These are phyloP conservation scores for Lunularia cruciata DNA, from an alignment of 225 moss, liverwort and hornwort species.

Conservation along the genomic window DNA sequence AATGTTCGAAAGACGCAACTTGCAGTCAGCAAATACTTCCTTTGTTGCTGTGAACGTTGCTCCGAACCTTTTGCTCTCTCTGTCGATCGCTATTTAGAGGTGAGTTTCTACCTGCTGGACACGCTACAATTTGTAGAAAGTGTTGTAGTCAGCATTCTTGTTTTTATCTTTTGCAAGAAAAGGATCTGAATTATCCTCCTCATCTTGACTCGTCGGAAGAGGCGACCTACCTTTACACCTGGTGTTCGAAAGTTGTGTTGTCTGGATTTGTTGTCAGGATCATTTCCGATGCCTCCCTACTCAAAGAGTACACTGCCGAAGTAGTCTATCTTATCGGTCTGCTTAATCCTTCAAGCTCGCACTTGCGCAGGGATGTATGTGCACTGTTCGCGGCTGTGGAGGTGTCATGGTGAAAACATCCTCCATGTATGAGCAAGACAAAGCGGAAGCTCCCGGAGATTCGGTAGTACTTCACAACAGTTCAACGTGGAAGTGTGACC, in stretches of 20 bases:
- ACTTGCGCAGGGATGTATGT: slow-evolving; percentile 45
- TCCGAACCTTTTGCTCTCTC: slow-evolving; percentile 66
- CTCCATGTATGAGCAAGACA: slow-evolving; percentile 43
- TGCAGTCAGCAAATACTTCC: slow-evolving; percentile 63
- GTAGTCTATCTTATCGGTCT: too few relatives aligned
- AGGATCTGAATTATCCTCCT: too few relatives aligned
- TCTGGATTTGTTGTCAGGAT: too few relatives aligned
- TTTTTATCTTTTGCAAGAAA: too few relatives aligned
- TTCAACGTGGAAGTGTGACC: slow-evolving; percentile 73
- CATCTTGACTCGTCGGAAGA: too few relatives aligned
- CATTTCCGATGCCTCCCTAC: too few relatives aligned
- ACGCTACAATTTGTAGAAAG: too few relatives aligned
- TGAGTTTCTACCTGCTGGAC: slow-evolving; percentile 19
- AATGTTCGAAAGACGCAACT: slow-evolving; percentile 62
- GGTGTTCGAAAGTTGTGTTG: too few relatives aligned
- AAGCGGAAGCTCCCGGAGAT: slow-evolving; percentile 22
- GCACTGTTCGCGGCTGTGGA: slow-evolving; percentile 62
- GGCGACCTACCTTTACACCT: too few relatives aligned
- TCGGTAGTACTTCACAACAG: slow-evolving; percentile 13
- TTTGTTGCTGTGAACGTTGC: slow-evolving; percentile 74
- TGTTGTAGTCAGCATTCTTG: too few relatives aligned
- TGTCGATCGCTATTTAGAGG: slow-evolving; percentile 72
- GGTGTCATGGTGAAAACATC: slow-evolving; percentile 68
- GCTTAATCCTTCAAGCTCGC: not conserved
- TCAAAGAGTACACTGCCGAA: too few relatives aligned